Evolutionary conservation across 192 early-diverging fungal species (phyloP).

Genomic region (Coemansia sp.): DNA sequence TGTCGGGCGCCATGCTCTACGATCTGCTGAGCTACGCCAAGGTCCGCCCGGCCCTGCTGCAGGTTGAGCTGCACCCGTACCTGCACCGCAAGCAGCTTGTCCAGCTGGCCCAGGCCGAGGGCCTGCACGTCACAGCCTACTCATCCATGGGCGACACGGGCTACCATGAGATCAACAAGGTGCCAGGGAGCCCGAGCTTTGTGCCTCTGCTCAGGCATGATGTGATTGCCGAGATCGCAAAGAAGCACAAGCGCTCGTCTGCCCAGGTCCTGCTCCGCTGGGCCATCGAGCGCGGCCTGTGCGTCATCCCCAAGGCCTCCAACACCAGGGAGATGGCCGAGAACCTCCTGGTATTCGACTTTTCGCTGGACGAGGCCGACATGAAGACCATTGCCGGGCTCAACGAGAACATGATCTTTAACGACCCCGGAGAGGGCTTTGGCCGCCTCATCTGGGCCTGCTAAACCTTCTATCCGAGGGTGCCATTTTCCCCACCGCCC

Average conservation of each 20-base stretch:
- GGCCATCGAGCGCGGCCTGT: slow-evolving; percentile 62
- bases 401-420: slow-evolving; percentile 20
- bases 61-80: slow-evolving; percentile 77
- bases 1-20: slow-evolving; percentile 52
- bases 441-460: slow-evolving; percentile 18
- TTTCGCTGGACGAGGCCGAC: slow-evolving; percentile 18
- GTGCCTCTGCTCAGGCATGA: slow-evolving; percentile 17
- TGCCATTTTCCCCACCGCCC: too few relatives aligned
- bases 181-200: neutral
- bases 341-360: slow-evolving; percentile 25
- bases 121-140: slow-evolving; percentile 74
- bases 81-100: slow-evolving; percentile 58
- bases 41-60: slow-evolving; percentile 67
- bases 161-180: slow-evolving; percentile 13
- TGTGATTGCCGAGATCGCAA: slow-evolving; percentile 56
- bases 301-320: slow-evolving; percentile 73
- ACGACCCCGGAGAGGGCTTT: slow-evolving; percentile 20
- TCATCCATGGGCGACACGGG: slow-evolving; percentile 65
- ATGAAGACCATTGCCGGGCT: slow-evolving; percentile 12
- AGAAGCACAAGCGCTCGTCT: slow-evolving; percentile 51
- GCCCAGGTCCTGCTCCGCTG: slow-evolving; percentile 72
- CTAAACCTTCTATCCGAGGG: neutral
- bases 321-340: slow-evolving; percentile 54
- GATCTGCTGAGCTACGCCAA: slow-evolving; percentile 48
- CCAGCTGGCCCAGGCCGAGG: slow-evolving; percentile 58